These are phyloP conservation scores for Haplosporangium sp. DNA, from an alignment of 371 early-diverging fungal genomes.

Conservation along the genomic window DNA sequence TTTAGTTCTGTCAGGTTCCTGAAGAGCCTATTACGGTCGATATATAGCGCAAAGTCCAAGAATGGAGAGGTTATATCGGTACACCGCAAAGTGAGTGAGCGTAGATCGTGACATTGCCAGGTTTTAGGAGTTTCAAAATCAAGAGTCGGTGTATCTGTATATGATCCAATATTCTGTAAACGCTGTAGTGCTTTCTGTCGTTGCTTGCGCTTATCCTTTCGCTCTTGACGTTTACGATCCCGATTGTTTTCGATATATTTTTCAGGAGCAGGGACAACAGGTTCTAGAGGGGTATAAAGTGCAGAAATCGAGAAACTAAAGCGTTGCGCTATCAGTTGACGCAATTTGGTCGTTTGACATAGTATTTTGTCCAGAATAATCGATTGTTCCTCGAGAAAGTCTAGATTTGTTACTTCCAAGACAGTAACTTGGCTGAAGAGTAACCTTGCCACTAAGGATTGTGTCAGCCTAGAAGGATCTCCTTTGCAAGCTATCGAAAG, in stretches of 20 bases:
- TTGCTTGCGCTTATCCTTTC: slow-evolving; percentile 11
- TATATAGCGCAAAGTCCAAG: slow-evolving; percentile 1
- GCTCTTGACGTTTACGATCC: slow-evolving; percentile 14
- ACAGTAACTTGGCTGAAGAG: too few species aligned
- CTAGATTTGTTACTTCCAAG: not conserved
- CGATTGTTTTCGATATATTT: not conserved
- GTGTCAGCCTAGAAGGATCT: not conserved
- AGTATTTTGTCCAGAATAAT: not conserved
- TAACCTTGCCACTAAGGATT: not conserved
- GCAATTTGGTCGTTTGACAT: not conserved
- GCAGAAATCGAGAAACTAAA: not conserved
- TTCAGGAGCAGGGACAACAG: not conserved
- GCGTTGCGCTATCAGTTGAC: not conserved
- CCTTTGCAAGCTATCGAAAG: not conserved
- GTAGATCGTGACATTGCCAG: slow-evolving; percentile 26
- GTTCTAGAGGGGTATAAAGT: not conserved
- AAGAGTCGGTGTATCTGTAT: not conserved
- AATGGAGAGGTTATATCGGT: not conserved
- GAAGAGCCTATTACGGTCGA: slow-evolving; percentile 15
- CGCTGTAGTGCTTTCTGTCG: slow-evolving; percentile 23
- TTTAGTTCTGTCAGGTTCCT: slow-evolving; percentile 9
- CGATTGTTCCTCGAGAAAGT: too few species aligned
- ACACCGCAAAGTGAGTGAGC: slow-evolving; percentile 8
- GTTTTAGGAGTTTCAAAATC: not conserved
- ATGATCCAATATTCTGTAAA: not conserved